Base-by-base conservation (phyloP, 495 filamentous ascomycete genomes). In the Penicillium egyptiacum region DNA sequence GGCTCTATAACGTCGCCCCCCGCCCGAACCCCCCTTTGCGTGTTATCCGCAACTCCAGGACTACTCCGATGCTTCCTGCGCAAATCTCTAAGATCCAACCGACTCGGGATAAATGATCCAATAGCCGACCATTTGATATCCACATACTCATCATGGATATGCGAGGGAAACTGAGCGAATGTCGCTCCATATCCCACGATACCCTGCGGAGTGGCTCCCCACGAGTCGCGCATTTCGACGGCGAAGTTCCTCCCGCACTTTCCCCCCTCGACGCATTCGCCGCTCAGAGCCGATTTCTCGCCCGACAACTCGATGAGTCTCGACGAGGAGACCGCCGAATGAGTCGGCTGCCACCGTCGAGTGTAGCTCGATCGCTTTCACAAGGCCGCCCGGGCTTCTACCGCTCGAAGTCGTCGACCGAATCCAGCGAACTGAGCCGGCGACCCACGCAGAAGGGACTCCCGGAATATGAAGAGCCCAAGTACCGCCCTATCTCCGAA, bases 191-290 rank as follows among this genome's bases (percentile, higher is more conserved):
- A 53, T 88, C 87, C 22, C 81, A 85, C 54, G 79, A 82, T 17
- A 82, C 84, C 20, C 68, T 82, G 42, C 70, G 70, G 25, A 68
- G 63, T 37, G 73, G 82, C 50, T 91, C 88, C 4, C 88, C 89
- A 41, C 84, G 88, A 50, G 75, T 92, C 58, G 70, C 75, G 57
- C 89, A 93, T 67, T 79, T 87, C 51, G 87, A 88, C 48, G 94
- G 93, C 47, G 94, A 96, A 63, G 81, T 91, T 10, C 93, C 94
- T 31, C 94, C 94, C 16, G 88, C 92, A 30, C 83, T 97, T 47
- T 98, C 94, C 2, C 94, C 94, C 16, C 83, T 98, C 45, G 94
- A 98, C 79, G 93, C 94, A 39, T 90, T 98, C 59, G 91, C 91
- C 17, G 81, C 90, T 56, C 92, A 96, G 60, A 92, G 91, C 55